These are phyloP conservation scores for Vaccinium macrocarpon DNA, from an alignment of 148 eudicot species.

Conservation along the genomic window DNA sequence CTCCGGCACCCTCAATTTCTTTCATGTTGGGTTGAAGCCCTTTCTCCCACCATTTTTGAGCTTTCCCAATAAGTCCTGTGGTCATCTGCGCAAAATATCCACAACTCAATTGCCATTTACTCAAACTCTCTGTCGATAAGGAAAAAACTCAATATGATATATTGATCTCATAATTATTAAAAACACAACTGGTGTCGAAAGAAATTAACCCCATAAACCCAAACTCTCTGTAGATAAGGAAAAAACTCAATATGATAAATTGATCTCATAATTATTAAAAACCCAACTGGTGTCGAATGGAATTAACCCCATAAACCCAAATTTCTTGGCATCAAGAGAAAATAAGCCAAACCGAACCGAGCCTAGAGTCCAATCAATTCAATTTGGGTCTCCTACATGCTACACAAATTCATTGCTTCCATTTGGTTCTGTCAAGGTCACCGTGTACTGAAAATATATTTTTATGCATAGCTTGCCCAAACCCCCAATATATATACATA, in stretches of 20 bases:
- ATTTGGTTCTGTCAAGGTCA: neutral
- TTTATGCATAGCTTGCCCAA: neutral
- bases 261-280: neutral
- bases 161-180: neutral
- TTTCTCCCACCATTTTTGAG: conserved; percentile 86
- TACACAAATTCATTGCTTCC: neutral
- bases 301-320: neutral
- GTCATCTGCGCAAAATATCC: conserved; percentile 30
- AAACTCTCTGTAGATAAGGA: too few species aligned
- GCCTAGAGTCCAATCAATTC: neutral
- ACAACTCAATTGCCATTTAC: neutral
- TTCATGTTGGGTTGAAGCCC: conserved; percentile 74
- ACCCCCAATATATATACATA: neutral
- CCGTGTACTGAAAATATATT: neutral
- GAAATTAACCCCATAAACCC: neutral
- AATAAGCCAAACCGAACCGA: neutral
- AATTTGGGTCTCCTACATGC: neutral
- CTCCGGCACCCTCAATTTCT: conserved; percentile 60
- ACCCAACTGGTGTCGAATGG: neutral
- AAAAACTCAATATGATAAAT: neutral
- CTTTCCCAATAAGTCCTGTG: conserved; percentile 51
- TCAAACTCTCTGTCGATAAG: neutral
- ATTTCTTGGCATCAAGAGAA: neutral
- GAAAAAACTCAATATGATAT: neutral
- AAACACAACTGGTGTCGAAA: neutral